Conservation (phyloP, 129 eudicot genomes). For the Lonicera japonica region DNA sequence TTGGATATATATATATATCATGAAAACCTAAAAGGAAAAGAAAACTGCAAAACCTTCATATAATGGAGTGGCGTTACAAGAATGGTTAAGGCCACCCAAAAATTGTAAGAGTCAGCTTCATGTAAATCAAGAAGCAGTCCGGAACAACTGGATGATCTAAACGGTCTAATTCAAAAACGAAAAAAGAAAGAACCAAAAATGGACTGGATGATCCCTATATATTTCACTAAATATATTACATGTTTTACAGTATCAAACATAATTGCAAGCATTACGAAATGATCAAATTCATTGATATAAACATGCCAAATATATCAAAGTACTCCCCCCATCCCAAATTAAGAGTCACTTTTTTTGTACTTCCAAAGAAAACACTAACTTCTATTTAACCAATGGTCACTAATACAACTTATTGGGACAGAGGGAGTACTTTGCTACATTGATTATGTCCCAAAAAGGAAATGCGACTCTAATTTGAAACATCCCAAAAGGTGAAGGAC, state of each 20-base stretch:
- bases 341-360: no score
- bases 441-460: no score
- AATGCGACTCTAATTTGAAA: no score
- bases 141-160: neutral
- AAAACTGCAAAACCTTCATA: neutral
- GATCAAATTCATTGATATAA: neutral
- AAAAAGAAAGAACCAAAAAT: no score
- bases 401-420: no score
- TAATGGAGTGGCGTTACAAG: neutral
- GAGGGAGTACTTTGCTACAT: no score
- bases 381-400: no score
- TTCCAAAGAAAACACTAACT: no score
- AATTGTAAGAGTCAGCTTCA: neutral
- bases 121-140: neutral
- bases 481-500: no score
- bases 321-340: neutral
- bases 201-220: neutral
- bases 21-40: neutral
- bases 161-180: no score
- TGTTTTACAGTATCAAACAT: neutral
- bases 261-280: neutral
- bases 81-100: neutral
- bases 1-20: no score
- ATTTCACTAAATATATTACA: neutral
- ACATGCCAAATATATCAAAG: constrained; percentile 1